These are phyloP conservation scores for Yarrowia sp. DNA, from an alignment of 805 yeast genomes.

Conservation along the genomic window DNA sequence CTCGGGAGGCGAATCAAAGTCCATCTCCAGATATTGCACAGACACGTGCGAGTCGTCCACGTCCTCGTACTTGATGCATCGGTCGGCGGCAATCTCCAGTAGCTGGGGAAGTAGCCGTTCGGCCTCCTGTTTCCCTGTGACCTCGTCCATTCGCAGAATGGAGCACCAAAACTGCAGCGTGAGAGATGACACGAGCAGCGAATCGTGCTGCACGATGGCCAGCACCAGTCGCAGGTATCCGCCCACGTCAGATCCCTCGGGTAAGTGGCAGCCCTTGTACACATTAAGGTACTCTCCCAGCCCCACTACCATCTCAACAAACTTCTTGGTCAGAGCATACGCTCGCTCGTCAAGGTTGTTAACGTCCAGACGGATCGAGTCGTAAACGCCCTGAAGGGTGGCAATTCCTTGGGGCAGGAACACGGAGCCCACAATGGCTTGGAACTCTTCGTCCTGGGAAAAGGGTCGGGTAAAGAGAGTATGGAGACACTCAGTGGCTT, in stretches of 20 bases:
- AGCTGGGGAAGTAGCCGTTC: conserved; percentile 59
- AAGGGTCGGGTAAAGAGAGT: conserved; percentile 79
- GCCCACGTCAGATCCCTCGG: conserved; percentile 56
- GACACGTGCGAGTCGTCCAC: conserved; percentile 63
- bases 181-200: conserved; percentile 84
- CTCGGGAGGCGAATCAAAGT: conserved; percentile 85
- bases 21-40: conserved; percentile 68
- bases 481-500: conserved; percentile 89
- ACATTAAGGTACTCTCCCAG: conserved; percentile 72
- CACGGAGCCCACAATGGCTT: conserved; percentile 71
- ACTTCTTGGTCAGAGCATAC: conserved; percentile 79
- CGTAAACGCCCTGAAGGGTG: conserved; percentile 63
- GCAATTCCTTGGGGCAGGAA: conserved; percentile 71
- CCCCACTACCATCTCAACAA: conserved; percentile 90
- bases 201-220: conserved; percentile 76
- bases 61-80: conserved; percentile 69
- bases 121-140: conserved; percentile 42
- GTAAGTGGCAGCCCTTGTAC: conserved; percentile 42
- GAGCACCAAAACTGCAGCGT: conserved; percentile 94
- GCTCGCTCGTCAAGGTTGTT: conserved; percentile 71
- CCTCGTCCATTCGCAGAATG: conserved; percentile 74
- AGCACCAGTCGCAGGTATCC: conserved; percentile 72
- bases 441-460: conserved; percentile 62
- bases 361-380: conserved; percentile 48
- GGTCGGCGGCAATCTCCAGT: conserved; percentile 70